Evolutionary conservation across 2,329 filamentous ascomycete genomes (phyloP), one percentile per base, ranked within the genome.

Genomic region (Penicillium brasilianum): DNA sequence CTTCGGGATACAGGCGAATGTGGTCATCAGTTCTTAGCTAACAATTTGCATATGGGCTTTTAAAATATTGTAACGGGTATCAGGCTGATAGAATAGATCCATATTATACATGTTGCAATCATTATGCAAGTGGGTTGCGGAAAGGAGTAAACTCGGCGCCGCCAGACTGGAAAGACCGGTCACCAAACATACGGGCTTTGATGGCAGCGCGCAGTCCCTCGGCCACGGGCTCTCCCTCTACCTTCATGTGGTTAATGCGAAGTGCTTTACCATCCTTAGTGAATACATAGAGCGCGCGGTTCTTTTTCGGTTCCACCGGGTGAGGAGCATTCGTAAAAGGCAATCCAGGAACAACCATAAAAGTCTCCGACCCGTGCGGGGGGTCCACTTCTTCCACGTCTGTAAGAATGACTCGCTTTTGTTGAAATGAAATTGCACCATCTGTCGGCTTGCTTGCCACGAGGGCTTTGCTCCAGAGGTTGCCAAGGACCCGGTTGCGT

Each of bases 401-500:
- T 4, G 72, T 74, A 30, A 80, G 69, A 22, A 80, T 79, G 1
- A 79, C 63, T 49, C 78, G 70, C 59, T 73, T 77, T 4, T 69
- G 66, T 48, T 71, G 64, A 25, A 74, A 72, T 25, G 60, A 66
- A 9, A 55, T 51, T 28, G 55, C 46, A 16, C 59, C 65, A 36
- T 63, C 67, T 46, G 57, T 58, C 55, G 57, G 39, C 36, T 65
- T 71, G 46, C 43, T 67, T 22, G 66, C 48, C 13, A 70, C 70
- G 9, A 75, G 64, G 32, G 75, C 76, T 46, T 69, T 74, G 61
- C 78, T 89, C 91, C 91, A 96, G 6, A 91, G 74, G 4, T 86
- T 79, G 0, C 88, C 88, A 14, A 94, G 78, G 0, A 89, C 87
- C 9, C 84, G 82, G 54, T 85, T 79, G 5, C 85, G 82, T 5